Conservation (phyloP, 768 basidiomycete species). For the Exsudoporus frostii region DNA sequence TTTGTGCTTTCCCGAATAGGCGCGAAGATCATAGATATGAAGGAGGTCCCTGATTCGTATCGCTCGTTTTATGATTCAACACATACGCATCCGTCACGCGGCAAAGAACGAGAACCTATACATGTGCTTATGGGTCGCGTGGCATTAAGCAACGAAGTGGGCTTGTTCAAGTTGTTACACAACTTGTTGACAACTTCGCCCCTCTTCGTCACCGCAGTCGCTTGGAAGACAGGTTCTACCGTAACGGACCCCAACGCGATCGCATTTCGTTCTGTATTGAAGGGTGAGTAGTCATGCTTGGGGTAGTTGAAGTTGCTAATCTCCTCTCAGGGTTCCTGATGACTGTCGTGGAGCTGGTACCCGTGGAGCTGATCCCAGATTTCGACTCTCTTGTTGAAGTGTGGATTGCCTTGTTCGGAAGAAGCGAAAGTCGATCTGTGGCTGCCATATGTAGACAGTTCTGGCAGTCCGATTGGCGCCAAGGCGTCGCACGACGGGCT, state of each 20-base stretch:
- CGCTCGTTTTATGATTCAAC: conserved; percentile 53
- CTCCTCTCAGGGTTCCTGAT: conserved; percentile 63
- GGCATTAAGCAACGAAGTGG: conserved; percentile 55
- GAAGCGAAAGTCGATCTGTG: conserved; percentile 60
- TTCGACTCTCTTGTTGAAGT: conserved; percentile 69
- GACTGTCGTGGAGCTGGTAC: conserved; percentile 67
- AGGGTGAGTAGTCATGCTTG: conserved; percentile 50
- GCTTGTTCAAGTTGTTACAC: conserved; percentile 55
- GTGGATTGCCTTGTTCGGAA: conserved; percentile 78
- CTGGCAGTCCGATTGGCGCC: conserved; percentile 77
- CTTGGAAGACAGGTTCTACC: conserved; percentile 65
- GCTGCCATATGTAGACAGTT: conserved; percentile 73
- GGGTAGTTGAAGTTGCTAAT: background rate
- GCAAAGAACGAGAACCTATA: conserved; percentile 57
- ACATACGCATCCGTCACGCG: conserved; percentile 38
- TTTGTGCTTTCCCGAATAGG: conserved; percentile 71
- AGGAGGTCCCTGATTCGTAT: conserved; percentile 55
- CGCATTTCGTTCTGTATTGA: conserved; percentile 77
- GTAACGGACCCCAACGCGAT: conserved; percentile 75
- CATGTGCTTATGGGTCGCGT: conserved; percentile 57
- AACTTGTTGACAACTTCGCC: conserved; percentile 66
- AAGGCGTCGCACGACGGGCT: conserved; percentile 65
- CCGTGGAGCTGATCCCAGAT: conserved; percentile 74
- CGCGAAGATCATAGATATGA: conserved; percentile 41
- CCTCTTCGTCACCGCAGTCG: conserved; percentile 69